These are phyloP conservation scores for Pinus tabuliformis DNA, from an alignment of 75 land plant genomes.

Conservation along the genomic window DNA sequence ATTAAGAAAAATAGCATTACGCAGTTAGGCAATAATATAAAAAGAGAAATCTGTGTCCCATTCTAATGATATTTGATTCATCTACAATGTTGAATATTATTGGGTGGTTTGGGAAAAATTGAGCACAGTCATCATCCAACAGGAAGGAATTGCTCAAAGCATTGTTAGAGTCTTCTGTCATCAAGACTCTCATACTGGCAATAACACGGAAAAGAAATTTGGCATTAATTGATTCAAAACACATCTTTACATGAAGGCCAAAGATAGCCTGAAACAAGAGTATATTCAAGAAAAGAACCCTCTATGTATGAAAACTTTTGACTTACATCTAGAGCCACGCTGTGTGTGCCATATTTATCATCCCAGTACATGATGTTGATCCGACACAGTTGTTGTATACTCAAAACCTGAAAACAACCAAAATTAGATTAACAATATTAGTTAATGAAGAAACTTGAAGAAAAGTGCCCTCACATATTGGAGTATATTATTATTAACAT, in stretches of 20 bases:
- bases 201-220: conserved; percentile 53
- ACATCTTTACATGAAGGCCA: not conserved
- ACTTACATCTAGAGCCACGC: conserved; percentile 89
- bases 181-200: conserved; percentile 81
- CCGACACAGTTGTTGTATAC: conserved; percentile 91
- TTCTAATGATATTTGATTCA: not conserved
- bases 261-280: not conserved
- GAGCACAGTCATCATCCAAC: conserved; percentile 77
- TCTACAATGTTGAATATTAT: not conserved
- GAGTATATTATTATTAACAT: too few species aligned
- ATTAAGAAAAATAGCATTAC: conserved; percentile 7
- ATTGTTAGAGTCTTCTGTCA: conserved; percentile 72
- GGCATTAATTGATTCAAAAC: too few species aligned
- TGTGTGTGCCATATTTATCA: conserved; percentile 82
- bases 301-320: not conserved
- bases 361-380: conserved; percentile 99
- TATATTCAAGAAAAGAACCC: not conserved
- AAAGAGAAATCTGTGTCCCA: not conserved
- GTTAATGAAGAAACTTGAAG: not conserved
- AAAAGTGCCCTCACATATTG: not conserved
- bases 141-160: conserved; percentile 79
- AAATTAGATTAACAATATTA: too few species aligned
- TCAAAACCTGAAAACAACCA: conserved; percentile 52
- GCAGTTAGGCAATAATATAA: not conserved
- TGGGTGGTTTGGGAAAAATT: not conserved